phyloP scores from a whole-genome alignment of 805 yeast species.

The Helenozyma rhizophorensis region DNA sequence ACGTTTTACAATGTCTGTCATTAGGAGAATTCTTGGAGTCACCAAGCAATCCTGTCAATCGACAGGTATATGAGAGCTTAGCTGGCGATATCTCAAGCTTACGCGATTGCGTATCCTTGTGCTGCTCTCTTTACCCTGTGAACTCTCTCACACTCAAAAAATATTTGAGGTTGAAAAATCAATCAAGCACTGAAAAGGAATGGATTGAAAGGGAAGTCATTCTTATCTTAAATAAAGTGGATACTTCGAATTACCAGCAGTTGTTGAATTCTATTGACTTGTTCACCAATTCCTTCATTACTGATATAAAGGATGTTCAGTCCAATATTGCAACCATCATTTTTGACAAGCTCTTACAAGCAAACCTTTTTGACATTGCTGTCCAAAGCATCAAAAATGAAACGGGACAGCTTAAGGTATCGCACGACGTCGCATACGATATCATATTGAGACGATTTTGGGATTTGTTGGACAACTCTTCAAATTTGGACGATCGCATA shows the following conservation, averaged over 20 bases:
- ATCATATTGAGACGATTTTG: slow-evolving; percentile 27
- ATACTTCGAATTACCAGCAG: slow-evolving; percentile 18
- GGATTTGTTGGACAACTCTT: slow-evolving; percentile 28
- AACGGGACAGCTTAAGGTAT: slow-evolving; percentile 1
- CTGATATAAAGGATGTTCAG: slow-evolving; percentile 5
- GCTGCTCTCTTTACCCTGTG: slow-evolving; percentile 31
- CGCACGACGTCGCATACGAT: slow-evolving; percentile 12
- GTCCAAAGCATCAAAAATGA: slow-evolving; percentile 8
- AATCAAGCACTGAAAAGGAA: slow-evolving; percentile 5
- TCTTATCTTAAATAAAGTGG: slow-evolving; percentile 21
- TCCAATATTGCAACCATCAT: slow-evolving; percentile 19
- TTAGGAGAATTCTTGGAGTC: slow-evolving; percentile 14
- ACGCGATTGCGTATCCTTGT: slow-evolving; percentile 21
- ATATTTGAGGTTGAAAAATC: slow-evolving; percentile 23
- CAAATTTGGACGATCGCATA: slow-evolving; percentile 28
- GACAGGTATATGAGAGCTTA: slow-evolving; percentile 15
- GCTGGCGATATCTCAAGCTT: slow-evolving; percentile 15
- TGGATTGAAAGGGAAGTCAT: slow-evolving; percentile 24
- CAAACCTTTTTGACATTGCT: slow-evolving; percentile 24
- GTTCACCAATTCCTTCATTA: slow-evolving; percentile 21
- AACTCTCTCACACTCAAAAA: slow-evolving; percentile 30
- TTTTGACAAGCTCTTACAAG: slow-evolving; percentile 25
- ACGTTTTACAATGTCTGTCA: slow-evolving; percentile 6
- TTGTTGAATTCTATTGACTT: slow-evolving; percentile 16
- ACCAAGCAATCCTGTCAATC: slow-evolving; percentile 7